A percentile compares a stretch with the other conserved stretches of the same genome.
These are phyloP conservation scores for Candida alai DNA, from an alignment of 805 yeast genomes.

Conservation along the genomic window DNA sequence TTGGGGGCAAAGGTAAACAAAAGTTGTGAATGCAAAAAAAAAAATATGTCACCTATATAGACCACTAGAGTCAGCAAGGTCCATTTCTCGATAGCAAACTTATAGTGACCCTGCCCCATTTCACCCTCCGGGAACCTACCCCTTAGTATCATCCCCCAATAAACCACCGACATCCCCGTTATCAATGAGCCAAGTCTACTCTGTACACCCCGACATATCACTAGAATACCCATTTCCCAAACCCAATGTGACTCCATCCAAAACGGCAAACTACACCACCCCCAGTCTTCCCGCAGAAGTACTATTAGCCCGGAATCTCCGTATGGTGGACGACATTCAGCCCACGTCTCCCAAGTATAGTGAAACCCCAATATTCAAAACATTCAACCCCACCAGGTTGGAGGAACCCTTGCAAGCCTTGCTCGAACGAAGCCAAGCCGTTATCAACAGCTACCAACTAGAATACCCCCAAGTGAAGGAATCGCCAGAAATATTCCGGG, in stretches of 20 bases:
- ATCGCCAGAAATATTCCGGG: too few relatives aligned
- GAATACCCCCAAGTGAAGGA: not conserved
- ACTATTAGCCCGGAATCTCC: not conserved
- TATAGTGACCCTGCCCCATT: too few relatives aligned
- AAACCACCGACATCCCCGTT: too few relatives aligned
- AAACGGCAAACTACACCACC: not conserved
- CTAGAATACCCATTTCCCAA: not conserved
- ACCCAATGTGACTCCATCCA: too few relatives aligned
- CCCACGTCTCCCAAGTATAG: not conserved
- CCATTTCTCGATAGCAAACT: too few relatives aligned
- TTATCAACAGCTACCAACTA: constrained; percentile 10
- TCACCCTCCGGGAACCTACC: too few relatives aligned
- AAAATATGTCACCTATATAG: too few relatives aligned
- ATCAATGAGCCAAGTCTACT: too few relatives aligned
- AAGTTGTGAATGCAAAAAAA: too few relatives aligned
- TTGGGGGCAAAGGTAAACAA: too few relatives aligned
- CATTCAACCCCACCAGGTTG: constrained; percentile 2
- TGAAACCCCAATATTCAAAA: not conserved
- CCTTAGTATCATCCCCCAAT: too few relatives aligned
- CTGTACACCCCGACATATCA: not conserved
- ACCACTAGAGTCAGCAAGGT: too few relatives aligned
- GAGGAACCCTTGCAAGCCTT: constrained; percentile 22
- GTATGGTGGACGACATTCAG: constrained; percentile 1
- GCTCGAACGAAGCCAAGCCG: constrained; percentile 15
- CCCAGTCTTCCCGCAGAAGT: not conserved